Percentiles rank a stretch among this genome's conserved stretches.
Conservation (phyloP, 768 basidiomycete species). For the Pleurotus ostreatus region DNA sequence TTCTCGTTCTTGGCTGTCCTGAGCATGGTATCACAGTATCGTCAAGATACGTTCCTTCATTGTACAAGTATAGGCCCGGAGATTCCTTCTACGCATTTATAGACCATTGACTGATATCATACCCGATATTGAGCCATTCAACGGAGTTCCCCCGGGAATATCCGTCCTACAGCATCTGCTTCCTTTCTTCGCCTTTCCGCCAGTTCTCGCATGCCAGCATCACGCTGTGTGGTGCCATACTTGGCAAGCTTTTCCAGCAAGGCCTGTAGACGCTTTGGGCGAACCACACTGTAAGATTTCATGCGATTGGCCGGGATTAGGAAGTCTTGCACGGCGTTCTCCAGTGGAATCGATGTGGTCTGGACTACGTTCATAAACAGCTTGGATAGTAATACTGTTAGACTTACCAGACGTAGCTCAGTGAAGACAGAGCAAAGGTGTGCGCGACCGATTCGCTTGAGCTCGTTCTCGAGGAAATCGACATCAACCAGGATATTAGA, state of each 20-base stretch:
- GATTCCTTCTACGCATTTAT: slow-evolving; percentile 13
- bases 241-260: slow-evolving; percentile 77
- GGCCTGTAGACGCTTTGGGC: slow-evolving; percentile 66
- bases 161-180: slow-evolving; percentile 70
- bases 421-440: slow-evolving; percentile 71
- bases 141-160: slow-evolving; percentile 67
- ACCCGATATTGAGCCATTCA: slow-evolving; percentile 22
- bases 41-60: slow-evolving; percentile 16
- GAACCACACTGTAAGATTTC: slow-evolving; percentile 59
- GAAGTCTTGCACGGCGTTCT: slow-evolving; percentile 75
- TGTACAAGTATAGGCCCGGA: slow-evolving; percentile 26
- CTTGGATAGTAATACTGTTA: slow-evolving; percentile 5
- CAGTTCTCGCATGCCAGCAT: slow-evolving; percentile 53
- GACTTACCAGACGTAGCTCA: slow-evolving; percentile 73
- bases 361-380: slow-evolving; percentile 22
- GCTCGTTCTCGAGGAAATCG: slow-evolving; percentile 84
- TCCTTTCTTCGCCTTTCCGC: slow-evolving; percentile 74
- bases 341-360: slow-evolving; percentile 71
- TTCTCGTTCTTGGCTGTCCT: slow-evolving; percentile 18
- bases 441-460: slow-evolving; percentile 67
- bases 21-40: slow-evolving; percentile 12
- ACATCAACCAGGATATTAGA: slow-evolving; percentile 84
- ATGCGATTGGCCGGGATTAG: slow-evolving; percentile 69
- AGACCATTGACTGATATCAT: slow-evolving; percentile 29
- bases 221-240: slow-evolving; percentile 60